A percentile compares a stretch with the other conserved stretches of the same genome.
These are phyloP conservation scores for Naganishia kalamii DNA, from an alignment of 768 basidiomycete species.

Conservation along the genomic window DNA sequence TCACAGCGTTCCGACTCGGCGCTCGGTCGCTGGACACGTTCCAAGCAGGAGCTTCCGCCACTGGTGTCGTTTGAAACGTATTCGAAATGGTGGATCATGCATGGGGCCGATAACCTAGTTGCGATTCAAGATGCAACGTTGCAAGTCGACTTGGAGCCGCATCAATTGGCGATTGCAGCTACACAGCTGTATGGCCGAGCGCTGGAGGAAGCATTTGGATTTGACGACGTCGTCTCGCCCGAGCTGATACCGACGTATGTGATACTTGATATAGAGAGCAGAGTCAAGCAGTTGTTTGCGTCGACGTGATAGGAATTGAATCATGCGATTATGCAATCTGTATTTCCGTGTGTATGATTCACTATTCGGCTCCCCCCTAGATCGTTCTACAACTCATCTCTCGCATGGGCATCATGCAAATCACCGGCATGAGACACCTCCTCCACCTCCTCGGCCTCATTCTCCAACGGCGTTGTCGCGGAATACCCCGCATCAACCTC, in stretches of 20 bases:
- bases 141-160: background rate
- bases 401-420: conserved; percentile 1
- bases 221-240: background rate
- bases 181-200: background rate
- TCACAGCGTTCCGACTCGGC: background rate
- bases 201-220: background rate
- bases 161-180: background rate
- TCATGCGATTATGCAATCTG: no score
- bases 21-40: background rate
- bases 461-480: conserved; percentile 22
- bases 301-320: background rate
- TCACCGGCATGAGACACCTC: conserved; percentile 12
- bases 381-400: conserved; percentile 19
- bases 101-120: background rate
- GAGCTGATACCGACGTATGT: conserved; percentile 18
- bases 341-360: no score
- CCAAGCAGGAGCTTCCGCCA: background rate
- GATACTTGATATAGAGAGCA: conserved; percentile 12
- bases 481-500: conserved; percentile 11
- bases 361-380: no score
- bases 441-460: conserved; percentile 22
- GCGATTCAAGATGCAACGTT: background rate
- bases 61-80: background rate
- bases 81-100: background rate
- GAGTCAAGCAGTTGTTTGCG: conserved; percentile 17